Evolutionary conservation across 441 rosid species (phyloP), one percentile per base, ranked within the genome.

Genomic region (Sinapis alba): DNA sequence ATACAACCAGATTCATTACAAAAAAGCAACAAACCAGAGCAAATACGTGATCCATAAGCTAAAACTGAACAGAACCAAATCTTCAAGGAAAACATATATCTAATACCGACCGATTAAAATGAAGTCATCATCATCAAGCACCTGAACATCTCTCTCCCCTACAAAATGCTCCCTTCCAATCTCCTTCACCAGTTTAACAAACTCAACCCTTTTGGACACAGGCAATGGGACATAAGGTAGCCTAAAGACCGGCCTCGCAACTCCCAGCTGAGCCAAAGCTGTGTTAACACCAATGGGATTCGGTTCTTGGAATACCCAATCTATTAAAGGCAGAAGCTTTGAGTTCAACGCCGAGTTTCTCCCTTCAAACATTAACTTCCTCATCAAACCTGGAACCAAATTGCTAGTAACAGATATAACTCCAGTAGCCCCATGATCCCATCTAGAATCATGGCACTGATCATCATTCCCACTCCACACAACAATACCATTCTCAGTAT

Each of bases 401-500:
- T 92, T 92, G 81, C 97, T 94, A 5, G 90, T 68, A 32, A 94
- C 97, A 56, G 97, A 94, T 59, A 90, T 85, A 62, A 94, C 97
- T 1, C 97, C 97, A 1, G 87, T 83, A 6, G 91, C 93, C 9
- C 93, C 93, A 20, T 86, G 80, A 82, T 77, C 84, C 92, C 93
- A 92, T 77, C 93, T 84, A 13, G 97, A 83, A 68, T 92, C 96
- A 63, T 90, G 97, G 73, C 95, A 87, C 71, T 94, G 81, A 65
- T 94, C 98, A 77, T 92, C 98, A 18, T 94, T 94, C 28, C 97
- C 95, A 63, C 88, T 87, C 98, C 97, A 92, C 47, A 89, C 96
- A 5, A 87, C 90, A 53, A 94, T 80, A n/a, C 91, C 92, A 30
- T 86, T 83, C 18, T 78, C 77, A 10, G 92, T 86, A 68, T 90